These are phyloP conservation scores for Punica granatum DNA, from an alignment of 345 rosid species.

Conservation along the genomic window DNA sequence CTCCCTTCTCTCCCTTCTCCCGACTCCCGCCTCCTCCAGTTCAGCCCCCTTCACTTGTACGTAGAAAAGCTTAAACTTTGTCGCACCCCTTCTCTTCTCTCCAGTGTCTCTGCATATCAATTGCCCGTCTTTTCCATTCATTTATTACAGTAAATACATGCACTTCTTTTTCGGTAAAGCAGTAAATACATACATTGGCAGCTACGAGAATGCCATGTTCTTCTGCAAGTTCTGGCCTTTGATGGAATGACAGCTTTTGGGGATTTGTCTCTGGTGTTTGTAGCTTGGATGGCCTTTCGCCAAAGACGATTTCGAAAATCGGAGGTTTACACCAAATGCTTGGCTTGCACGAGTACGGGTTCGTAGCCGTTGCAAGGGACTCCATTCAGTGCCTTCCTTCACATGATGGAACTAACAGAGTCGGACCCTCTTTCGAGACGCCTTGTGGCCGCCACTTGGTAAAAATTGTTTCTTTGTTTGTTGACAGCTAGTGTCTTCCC, in stretches of 20 bases:
- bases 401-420: conserved; percentile 31
- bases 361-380: conserved; percentile 55
- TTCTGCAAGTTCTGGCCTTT: background rate
- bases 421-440: conserved; percentile 69
- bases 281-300: conserved; percentile 49
- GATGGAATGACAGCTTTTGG: conserved; percentile 1
- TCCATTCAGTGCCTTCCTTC: conserved; percentile 68
- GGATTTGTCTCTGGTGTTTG: background rate
- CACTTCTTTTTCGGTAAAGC: too few relatives aligned
- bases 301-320: conserved; percentile 37
- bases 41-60: conserved; percentile 75
- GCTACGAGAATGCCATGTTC: background rate
- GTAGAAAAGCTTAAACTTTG: conserved; percentile 10
- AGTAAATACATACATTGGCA: too few relatives aligned
- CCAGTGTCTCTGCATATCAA: background rate
- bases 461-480: background rate
- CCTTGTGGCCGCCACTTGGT: conserved; percentile 63
- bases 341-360: conserved; percentile 40
- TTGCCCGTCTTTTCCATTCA: background rate
- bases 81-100: background rate
- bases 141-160: too few relatives aligned
- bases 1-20: conserved; percentile 59
- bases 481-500: background rate
- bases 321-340: conserved; percentile 57
- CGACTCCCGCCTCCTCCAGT: conserved; percentile 51